Conservation (phyloP, 495 filamentous ascomycete species). For the Penicillium chermesinum region DNA sequence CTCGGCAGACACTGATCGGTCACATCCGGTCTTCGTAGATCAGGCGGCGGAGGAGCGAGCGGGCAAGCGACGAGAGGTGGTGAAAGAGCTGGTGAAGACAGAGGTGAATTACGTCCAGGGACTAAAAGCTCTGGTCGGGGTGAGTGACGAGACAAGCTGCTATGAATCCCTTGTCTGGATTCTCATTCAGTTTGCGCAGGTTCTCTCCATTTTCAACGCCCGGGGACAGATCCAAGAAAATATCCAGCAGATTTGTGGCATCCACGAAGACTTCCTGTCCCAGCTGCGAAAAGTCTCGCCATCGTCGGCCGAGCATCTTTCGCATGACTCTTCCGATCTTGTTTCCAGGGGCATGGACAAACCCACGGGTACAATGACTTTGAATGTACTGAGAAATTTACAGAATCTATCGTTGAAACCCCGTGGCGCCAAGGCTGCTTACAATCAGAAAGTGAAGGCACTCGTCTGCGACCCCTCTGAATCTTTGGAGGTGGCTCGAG, state of each 20-base stretch:
- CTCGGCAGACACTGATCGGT: slow-evolving; percentile 63
- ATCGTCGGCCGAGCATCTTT: slow-evolving; percentile 17
- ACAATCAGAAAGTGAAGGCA: slow-evolving; percentile 26
- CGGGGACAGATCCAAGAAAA: slow-evolving; percentile 41
- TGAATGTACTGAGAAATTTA: slow-evolving; percentile 22
- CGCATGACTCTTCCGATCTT: slow-evolving; percentile 18
- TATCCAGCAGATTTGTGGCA: slow-evolving; percentile 37
- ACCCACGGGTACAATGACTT: slow-evolving; percentile 20
- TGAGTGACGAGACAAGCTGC: slow-evolving; percentile 35
- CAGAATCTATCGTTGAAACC: slow-evolving; percentile 29
- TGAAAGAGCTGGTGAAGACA: slow-evolving; percentile 78
- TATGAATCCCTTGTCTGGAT: no score
- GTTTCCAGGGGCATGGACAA: slow-evolving; percentile 17
- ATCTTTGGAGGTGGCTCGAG: slow-evolving; percentile 67
- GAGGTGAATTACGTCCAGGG: slow-evolving; percentile 89
- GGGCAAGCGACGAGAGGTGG: slow-evolving; percentile 64
- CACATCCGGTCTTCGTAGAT: slow-evolving; percentile 55
- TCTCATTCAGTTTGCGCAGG: slow-evolving; percentile 21
- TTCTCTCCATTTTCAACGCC: slow-evolving; percentile 33
- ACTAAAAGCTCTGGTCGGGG: slow-evolving; percentile 78
- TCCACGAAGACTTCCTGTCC: slow-evolving; percentile 40
- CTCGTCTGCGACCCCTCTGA: slow-evolving; percentile 65
- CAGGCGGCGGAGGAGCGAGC: slow-evolving; percentile 65
- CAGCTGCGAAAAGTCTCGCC: slow-evolving; percentile 30
- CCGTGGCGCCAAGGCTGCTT: slow-evolving; percentile 23